phyloP scores from a whole-genome alignment of 2,329 filamentous ascomycete species.

The Knufia fluminis region DNA sequence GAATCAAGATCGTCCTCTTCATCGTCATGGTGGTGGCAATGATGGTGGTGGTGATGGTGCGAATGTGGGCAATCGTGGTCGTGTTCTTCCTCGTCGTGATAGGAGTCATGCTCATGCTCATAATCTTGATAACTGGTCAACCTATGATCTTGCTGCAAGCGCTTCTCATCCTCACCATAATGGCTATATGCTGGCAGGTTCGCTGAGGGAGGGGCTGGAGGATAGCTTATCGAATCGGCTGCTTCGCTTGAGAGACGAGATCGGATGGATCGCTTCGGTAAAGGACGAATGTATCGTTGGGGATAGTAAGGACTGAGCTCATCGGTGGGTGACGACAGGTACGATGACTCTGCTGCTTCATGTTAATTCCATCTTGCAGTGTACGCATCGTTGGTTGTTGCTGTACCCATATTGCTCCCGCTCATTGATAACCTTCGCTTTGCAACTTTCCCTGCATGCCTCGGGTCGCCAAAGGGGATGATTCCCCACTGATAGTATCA shows the following conservation, averaged over 20 bases:
- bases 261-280: slow-evolving; percentile 80
- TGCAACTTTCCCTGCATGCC: slow-evolving; percentile 1
- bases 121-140: slow-evolving; percentile 26
- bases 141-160: slow-evolving; percentile 38
- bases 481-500: not conserved
- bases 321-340: slow-evolving; percentile 48
- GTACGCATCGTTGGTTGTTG: not conserved
- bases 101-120: slow-evolving; percentile 16
- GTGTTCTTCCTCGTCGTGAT: slow-evolving; percentile 25
- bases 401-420: slow-evolving; percentile 4
- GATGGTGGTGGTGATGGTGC: slow-evolving; percentile 13
- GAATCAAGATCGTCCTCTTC: slow-evolving; percentile 43
- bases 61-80: slow-evolving; percentile 31
- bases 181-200: slow-evolving; percentile 70
- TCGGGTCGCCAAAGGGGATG: not conserved
- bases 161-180: slow-evolving; percentile 47
- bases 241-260: slow-evolving; percentile 79
- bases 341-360: slow-evolving; percentile 35
- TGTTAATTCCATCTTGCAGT: slow-evolving; percentile 12
- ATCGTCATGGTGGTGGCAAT: slow-evolving; percentile 35
- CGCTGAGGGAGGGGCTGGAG: slow-evolving; percentile 60
- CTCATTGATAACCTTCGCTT: not conserved
- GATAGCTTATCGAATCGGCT: slow-evolving; percentile 72
- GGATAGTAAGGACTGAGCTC: slow-evolving; percentile 72
- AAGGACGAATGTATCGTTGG: slow-evolving; percentile 82